Percentiles rank a stretch among this genome's conserved stretches.
phyloP scores from a whole-genome alignment of 169 alveolate species.

The Cystoisospora suis region DNA sequence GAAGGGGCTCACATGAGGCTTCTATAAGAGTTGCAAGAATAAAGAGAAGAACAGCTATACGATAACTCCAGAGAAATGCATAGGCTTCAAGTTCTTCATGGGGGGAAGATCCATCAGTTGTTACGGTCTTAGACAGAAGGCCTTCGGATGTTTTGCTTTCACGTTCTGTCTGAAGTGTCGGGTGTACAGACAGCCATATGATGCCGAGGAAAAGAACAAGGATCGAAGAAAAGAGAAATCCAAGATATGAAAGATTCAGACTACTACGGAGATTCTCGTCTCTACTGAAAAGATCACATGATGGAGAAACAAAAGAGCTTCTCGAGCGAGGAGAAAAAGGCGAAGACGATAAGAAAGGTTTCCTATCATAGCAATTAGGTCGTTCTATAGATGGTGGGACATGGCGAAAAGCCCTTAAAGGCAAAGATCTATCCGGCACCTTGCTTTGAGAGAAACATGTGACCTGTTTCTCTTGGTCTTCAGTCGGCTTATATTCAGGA shows the following conservation, averaged over 20 bases:
- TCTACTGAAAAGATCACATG: too few relatives aligned
- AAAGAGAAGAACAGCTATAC: neutral
- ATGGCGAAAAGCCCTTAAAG: too few relatives aligned
- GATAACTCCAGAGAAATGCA: neutral
- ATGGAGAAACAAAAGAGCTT: too few relatives aligned
- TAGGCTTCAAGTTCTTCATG: neutral
- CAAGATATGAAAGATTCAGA: neutral
- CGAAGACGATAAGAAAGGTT: too few relatives aligned
- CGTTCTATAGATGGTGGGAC: too few relatives aligned
- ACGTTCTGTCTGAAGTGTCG: neutral
- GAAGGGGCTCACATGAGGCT: slow-evolving; percentile 8
- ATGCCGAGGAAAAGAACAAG: neutral
- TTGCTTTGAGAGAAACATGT: too few relatives aligned
- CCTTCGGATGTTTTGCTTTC: neutral
- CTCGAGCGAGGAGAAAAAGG: too few relatives aligned
- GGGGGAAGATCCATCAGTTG: neutral
- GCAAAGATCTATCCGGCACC: too few relatives aligned
- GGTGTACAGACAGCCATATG: neutral
- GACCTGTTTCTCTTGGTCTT: too few relatives aligned
- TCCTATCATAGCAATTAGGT: too few relatives aligned
- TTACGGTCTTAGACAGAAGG: neutral
- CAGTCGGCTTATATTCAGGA: too few relatives aligned
- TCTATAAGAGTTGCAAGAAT: neutral
- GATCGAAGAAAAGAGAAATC: neutral
- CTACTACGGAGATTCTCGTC: neutral